Evolutionary conservation across 805 yeast genomes (phyloP).

Genomic region (Torulaspora delbrueckii): DNA sequence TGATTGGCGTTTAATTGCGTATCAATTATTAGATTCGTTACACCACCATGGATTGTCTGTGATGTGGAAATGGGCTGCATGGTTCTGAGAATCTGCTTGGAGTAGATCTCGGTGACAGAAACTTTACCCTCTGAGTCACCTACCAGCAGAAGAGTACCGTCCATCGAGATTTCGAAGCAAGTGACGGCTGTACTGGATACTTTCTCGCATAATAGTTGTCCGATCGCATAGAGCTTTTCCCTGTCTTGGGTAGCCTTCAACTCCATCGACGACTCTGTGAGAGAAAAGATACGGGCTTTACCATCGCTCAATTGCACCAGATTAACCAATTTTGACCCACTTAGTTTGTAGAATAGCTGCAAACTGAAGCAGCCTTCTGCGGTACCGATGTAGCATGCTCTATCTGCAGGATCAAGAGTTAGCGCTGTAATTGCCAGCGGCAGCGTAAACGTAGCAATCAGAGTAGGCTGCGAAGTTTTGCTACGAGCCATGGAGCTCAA

Average conservation of each 20-base stretch:
- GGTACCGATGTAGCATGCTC: slow-evolving; percentile 69
- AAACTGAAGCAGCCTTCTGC: slow-evolving; percentile 45
- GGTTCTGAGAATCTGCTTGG: slow-evolving; percentile 63
- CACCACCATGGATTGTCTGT: slow-evolving; percentile 24
- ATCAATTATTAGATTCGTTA: slow-evolving; percentile 24
- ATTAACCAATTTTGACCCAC: slow-evolving; percentile 42
- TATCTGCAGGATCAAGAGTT: slow-evolving; percentile 70
- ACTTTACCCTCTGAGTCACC: slow-evolving; percentile 75
- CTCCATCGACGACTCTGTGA: slow-evolving; percentile 43
- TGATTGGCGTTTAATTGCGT: slow-evolving; percentile 7
- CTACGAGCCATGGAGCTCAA: slow-evolving; percentile 28
- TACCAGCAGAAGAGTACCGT: slow-evolving; percentile 65
- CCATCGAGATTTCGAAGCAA: slow-evolving; percentile 57
- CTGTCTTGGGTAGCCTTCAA: slow-evolving; percentile 25
- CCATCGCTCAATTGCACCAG: slow-evolving; percentile 43
- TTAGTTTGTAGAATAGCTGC: slow-evolving; percentile 30
- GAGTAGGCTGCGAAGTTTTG: slow-evolving; percentile 21
- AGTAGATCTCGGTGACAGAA: slow-evolving; percentile 59
- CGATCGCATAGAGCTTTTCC: slow-evolving; percentile 23
- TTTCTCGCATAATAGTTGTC: slow-evolving; percentile 27
- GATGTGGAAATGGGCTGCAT: slow-evolving; percentile 34
- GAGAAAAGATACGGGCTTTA: slow-evolving; percentile 38
- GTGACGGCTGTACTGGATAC: slow-evolving; percentile 41
- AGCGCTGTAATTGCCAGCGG: slow-evolving; percentile 53
- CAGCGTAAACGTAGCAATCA: slow-evolving; percentile 69